Base-by-base conservation (phyloP, 1,139 yeast species). In the Suhomyces taliae region DNA sequence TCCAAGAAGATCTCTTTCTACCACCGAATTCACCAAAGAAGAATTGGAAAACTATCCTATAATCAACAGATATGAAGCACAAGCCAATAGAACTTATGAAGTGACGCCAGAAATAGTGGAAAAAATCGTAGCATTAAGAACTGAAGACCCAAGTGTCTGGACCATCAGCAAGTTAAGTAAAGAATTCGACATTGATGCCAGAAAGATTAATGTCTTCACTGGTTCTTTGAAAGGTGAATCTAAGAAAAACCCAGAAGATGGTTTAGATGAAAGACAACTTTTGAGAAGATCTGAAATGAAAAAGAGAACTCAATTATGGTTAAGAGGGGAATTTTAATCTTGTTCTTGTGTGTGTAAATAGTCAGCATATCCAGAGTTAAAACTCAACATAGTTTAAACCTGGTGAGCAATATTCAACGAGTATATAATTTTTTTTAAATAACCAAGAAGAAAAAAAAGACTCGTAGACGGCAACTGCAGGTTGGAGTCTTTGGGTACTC, bases 141-240 rank as follows among this genome's bases (percentile, higher is more conserved):
- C 63, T 15, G 66, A 74, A 41, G 84, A 90, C 53, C 93, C 93
- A 0, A 69, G 65, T 34, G 69, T 66, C 47, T 83, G 90, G 83
- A 82, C 93, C 14, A 78, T 90, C 55, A 77, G 80, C 49, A 81
- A 78, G 29, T 74, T 91, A 50, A 90, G 90, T 31, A 73, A 76
- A 51, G 77, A 85, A 64, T 91, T 79, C 60, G 70, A 62, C 33
- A 63, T 74, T n/a, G 62, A 62, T 36, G 55, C 56, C 37, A 55
- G 56, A 41, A 62, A 64, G 44, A 63, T 66, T 42, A 68, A 67
- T 47, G 70, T 65, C 6, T 52, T 67, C 38, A 60, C 69, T 7
- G 62, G 51, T 47, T 52, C 42, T 32, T 53, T 49, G 52, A 52
- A 36, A 50, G 58, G 45, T 49, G 44, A 41, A 11, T 11, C 8